A percentile compares a stretch with the other conserved stretches of the same genome.
These are phyloP conservation scores for Picea abies DNA, from an alignment of 83 land plant genomes.

Conservation along the genomic window DNA sequence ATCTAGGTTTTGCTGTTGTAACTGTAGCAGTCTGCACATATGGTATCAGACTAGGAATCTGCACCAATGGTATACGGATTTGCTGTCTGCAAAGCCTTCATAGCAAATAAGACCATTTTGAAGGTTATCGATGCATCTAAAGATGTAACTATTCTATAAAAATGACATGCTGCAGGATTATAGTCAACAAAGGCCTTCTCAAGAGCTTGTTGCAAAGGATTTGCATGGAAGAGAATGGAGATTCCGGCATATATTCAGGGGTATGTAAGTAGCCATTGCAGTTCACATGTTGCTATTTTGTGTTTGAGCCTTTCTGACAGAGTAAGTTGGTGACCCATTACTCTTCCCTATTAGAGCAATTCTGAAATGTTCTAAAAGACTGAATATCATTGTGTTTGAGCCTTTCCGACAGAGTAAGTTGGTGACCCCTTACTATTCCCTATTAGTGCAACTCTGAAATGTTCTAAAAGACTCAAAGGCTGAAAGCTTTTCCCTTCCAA, in stretches of 20 bases:
- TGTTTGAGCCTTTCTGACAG: not conserved
- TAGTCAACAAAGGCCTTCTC: slow-evolving; percentile 85
- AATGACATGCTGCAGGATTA: slow-evolving; percentile 60
- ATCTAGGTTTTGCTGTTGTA: not conserved
- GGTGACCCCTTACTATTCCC: not conserved
- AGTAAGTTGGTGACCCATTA: not conserved
- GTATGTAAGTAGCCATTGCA: slow-evolving; percentile 32
- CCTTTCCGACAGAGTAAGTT: not conserved
- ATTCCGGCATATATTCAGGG: slow-evolving; percentile 91
- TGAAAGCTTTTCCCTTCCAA: not conserved
- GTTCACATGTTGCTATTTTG: not conserved
- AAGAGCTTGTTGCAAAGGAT: slow-evolving; percentile 96
- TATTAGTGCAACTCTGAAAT: not conserved
- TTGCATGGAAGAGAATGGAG: slow-evolving; percentile 89
- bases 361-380: not conserved
- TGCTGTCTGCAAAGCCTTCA: not conserved
- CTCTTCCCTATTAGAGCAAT: not conserved
- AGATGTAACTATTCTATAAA: not conserved
- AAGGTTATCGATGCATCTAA: not conserved
- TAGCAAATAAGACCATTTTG: not conserved
- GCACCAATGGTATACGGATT: too few species aligned
- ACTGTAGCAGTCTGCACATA: not conserved
- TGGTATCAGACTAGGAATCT: not conserved
- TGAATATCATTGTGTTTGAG: not conserved
- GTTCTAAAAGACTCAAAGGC: not conserved